phyloP scores from a whole-genome alignment of 179 eudicot genomes.

The Vitellaria paradoxa region DNA sequence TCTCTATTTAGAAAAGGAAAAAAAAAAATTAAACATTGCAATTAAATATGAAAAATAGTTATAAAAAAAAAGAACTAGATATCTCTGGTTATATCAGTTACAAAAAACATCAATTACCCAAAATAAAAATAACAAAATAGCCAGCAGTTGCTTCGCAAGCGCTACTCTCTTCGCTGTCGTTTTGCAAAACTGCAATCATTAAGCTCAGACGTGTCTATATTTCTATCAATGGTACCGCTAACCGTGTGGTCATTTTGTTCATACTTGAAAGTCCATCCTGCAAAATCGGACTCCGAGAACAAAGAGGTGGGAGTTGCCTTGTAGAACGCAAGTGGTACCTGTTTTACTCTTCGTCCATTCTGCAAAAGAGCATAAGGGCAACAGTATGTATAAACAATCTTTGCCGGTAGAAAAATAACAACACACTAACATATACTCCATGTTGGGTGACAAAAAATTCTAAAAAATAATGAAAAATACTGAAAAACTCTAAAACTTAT shows the following conservation, averaged over 20 bases:
- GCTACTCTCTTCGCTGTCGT: conserved; percentile 25
- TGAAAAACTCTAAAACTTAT: too few relatives aligned
- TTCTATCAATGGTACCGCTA: neutral
- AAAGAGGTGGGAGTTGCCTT: conserved; percentile 57
- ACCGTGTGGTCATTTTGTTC: conserved; percentile 16
- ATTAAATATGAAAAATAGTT: neutral
- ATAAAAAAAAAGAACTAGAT: too few relatives aligned
- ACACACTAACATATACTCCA: neutral
- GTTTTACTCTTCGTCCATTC: conserved; percentile 82
- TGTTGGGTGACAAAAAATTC: too few relatives aligned
- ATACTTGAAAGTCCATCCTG: conserved; percentile 69
- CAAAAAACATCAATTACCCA: conserved; percentile 3
- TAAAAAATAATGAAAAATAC: too few relatives aligned
- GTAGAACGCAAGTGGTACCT: conserved; percentile 86
- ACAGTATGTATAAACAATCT: neutral
- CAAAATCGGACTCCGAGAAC: conserved; percentile 77
- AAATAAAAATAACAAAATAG: conserved; percentile 3
- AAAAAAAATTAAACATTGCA: neutral
- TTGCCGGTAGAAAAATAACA: neutral
- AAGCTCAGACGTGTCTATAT: conserved; percentile 6
- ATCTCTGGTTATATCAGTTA: too few relatives aligned
- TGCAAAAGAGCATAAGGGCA: conserved; percentile 28
- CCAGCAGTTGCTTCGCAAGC: conserved; percentile 14
- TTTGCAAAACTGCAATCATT: conserved; percentile 15
- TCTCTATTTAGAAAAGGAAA: neutral